Conservation (phyloP, 352 stramenopile genomes). For the Globisporangium lucens region DNA sequence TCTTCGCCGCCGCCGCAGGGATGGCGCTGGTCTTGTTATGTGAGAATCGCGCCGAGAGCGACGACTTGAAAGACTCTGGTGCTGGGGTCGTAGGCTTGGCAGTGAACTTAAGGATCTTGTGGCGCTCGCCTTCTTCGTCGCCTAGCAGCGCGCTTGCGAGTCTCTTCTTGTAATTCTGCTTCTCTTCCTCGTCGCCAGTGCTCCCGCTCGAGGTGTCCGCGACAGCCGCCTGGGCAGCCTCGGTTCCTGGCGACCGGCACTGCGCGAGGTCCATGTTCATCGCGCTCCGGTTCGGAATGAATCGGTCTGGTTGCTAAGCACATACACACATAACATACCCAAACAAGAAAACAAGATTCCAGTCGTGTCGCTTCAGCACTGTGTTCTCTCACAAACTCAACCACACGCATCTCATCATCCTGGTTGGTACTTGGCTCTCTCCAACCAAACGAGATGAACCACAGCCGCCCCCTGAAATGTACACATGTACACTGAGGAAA, state of each 20-base stretch:
- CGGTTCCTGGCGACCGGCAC: constrained; percentile 59
- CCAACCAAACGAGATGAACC: background rate
- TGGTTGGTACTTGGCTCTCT: background rate
- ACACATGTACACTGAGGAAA: background rate
- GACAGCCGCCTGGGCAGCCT: constrained; percentile 37
- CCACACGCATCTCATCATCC: background rate
- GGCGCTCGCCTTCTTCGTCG: constrained; percentile 63
- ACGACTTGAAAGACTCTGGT: constrained; percentile 93
- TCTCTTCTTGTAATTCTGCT: constrained; percentile 80
- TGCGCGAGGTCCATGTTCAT: constrained; percentile 85
- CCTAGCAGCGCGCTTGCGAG: constrained; percentile 81
- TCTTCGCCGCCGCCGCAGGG: constrained; percentile 69
- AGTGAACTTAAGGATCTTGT: constrained; percentile 97
- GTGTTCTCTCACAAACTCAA: background rate
- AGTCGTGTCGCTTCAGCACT: background rate
- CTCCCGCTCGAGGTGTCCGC: background rate
- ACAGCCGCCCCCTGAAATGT: background rate
- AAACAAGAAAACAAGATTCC: background rate
- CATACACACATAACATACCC: background rate
- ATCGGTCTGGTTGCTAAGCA: constrained; percentile 57
- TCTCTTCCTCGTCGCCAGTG: constrained; percentile 61
- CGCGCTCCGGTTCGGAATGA: constrained; percentile 82
- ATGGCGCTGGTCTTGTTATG: constrained; percentile 91
- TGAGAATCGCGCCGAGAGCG: constrained; percentile 91
- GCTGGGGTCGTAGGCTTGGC: constrained; percentile 94